Conservation (phyloP, 257 asterid genomes). For the Verbena officinalis region DNA sequence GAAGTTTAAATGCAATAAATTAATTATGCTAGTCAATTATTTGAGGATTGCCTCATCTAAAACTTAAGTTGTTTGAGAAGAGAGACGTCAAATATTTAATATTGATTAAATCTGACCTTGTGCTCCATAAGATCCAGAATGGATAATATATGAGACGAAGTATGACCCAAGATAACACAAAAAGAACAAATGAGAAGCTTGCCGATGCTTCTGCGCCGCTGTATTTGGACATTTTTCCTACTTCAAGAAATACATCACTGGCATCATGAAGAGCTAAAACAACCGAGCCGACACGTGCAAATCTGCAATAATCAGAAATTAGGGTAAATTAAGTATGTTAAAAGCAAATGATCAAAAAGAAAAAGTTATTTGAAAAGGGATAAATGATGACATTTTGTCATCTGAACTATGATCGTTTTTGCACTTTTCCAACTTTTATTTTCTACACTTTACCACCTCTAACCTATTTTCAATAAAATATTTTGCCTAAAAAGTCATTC, state of each 20-base stretch:
- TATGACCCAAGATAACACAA: conserved; percentile 87
- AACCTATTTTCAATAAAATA: too few species aligned
- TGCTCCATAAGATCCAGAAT: conserved; percentile 98
- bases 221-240: conserved; percentile 98
- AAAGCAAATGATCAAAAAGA: too few species aligned
- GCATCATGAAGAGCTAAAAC: conserved; percentile 98
- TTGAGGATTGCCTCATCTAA: too few species aligned
- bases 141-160: conserved; percentile 95
- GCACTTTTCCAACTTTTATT: too few species aligned
- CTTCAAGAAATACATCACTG: conserved; percentile 92
- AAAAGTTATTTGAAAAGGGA: too few species aligned
- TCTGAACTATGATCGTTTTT: too few species aligned
- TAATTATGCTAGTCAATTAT: background rate
- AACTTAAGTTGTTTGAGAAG: too few species aligned
- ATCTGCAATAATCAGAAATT: conserved; percentile 52
- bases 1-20: background rate
- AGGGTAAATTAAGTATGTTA: background rate
- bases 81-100: too few species aligned
- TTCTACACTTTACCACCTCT: too few species aligned
- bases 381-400: too few species aligned
- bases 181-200: conserved; percentile 83
- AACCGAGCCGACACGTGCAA: conserved; percentile 92
- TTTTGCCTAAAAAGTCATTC: too few species aligned
- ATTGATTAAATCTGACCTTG: conserved; percentile 57
- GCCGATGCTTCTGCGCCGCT: conserved; percentile 87